Percentiles rank a stretch among this genome's conserved stretches.
phyloP scores from a whole-genome alignment of 192 early-diverging fungal species.

The Radiomyces spectabilis region DNA sequence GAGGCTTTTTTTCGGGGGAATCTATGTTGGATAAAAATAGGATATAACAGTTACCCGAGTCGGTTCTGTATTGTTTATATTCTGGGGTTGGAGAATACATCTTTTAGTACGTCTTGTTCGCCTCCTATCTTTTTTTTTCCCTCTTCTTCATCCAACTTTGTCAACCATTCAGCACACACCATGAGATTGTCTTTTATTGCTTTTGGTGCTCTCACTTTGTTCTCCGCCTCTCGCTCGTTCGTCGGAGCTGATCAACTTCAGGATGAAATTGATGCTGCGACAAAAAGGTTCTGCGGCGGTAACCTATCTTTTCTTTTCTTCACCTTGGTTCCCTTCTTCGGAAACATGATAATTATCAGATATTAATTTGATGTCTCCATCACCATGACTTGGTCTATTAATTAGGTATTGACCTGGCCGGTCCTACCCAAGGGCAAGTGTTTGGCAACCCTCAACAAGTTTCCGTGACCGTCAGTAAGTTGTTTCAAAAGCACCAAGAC shows the following conservation, averaged over 20 bases:
- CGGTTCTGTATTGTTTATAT: too few relatives aligned
- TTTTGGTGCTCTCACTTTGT: conserved; percentile 3
- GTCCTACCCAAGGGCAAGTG: conserved; percentile 3
- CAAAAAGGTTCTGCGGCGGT: conserved; percentile 23
- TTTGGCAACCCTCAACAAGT: conserved; percentile 12
- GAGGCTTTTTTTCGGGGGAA: too few relatives aligned
- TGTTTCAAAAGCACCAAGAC: too few relatives aligned
- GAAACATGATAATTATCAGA: background rate
- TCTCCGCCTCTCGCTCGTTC: conserved; percentile 6
- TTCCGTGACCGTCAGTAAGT: conserved; percentile 17
- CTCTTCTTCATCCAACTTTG: too few relatives aligned
- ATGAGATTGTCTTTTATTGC: conserved; percentile 13
- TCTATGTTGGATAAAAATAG: too few relatives aligned
- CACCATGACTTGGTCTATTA: too few relatives aligned
- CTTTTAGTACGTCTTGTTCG: background rate
- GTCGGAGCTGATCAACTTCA: conserved; percentile 12
- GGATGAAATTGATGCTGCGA: conserved; percentile 12
- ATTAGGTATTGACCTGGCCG: conserved; percentile 9
- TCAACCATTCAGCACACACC: too few relatives aligned
- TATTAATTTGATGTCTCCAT: background rate
- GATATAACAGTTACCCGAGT: too few relatives aligned
- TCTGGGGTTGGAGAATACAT: too few relatives aligned
- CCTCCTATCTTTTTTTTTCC: background rate
- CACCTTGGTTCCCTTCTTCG: too few relatives aligned
- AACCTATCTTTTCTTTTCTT: background rate